Evolutionary conservation across 2,329 filamentous ascomycete species (phyloP).

Genomic region (Cucurbitaria berberidis): DNA sequence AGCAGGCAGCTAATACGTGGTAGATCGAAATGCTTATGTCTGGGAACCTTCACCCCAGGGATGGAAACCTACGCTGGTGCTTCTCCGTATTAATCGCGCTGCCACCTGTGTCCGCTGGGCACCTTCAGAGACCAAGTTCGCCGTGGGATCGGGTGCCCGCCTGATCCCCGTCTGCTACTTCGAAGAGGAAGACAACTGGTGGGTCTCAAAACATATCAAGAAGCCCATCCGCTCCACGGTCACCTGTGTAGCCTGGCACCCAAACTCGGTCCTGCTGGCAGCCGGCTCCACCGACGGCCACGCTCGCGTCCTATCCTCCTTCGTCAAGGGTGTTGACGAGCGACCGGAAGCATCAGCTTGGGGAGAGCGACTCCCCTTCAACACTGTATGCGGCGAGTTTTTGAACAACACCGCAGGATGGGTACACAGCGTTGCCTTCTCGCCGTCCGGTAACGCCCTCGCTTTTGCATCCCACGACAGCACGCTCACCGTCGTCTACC

Average conservation of each 20-base stretch:
- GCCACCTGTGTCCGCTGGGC: constrained; percentile 98
- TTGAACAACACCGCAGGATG: constrained; percentile 96
- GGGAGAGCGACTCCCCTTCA: constrained; percentile 96
- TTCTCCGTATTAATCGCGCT: constrained; percentile 94
- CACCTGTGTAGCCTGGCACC: constrained; percentile 94
- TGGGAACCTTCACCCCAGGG: constrained; percentile 93
- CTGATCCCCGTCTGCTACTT: constrained; percentile 98
- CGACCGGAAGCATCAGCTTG: constrained; percentile 86
- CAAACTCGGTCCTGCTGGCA: constrained; percentile 92
- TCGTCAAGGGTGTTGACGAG: constrained; percentile 92
- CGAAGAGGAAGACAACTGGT: constrained; percentile 99
- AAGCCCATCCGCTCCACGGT: constrained; percentile 98
- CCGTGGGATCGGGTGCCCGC: constrained; percentile 92
- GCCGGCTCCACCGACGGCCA: constrained; percentile 98
- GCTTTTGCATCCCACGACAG: constrained; percentile 96
- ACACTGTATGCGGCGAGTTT: constrained; percentile 96
- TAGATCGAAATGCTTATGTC: constrained; percentile 95
- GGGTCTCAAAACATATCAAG: constrained; percentile 99
- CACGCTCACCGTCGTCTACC: constrained; percentile 96
- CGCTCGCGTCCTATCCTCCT: constrained; percentile 90
- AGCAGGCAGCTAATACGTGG: constrained; percentile 21
- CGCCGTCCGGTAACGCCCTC: constrained; percentile 87
- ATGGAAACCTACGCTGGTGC: constrained; percentile 96
- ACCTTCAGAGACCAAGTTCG: constrained; percentile 95
- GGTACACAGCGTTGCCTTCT: constrained; percentile 94